Base-by-base conservation (phyloP, 495 filamentous ascomycete species). In the Baudoinia panamericana region DNA sequence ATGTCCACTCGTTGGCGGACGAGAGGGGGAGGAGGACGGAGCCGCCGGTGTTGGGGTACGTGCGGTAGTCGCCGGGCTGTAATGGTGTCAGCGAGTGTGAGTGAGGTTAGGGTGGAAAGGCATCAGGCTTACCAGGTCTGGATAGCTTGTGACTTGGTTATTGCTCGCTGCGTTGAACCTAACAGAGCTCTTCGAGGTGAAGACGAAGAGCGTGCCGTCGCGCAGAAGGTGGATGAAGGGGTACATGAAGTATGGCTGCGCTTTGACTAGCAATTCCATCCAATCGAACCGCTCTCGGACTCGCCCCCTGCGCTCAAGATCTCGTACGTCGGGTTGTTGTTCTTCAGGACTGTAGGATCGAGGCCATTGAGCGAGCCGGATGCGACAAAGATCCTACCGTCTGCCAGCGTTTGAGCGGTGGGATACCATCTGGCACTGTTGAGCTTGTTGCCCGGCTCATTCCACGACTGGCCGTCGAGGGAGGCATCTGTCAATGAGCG, bases 231-330 rank as follows among this genome's bases (percentile, higher is more conserved):
- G 72, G 26, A 78, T 56, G 54, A 78, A 74, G 2, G 74, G 74
- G 50, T 78, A 78, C 73, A 76, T 75, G 48, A 75, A 77, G 55
- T 77, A 76, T 4, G 74, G 74, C 50, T 78, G 67, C 37, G 71
- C 73, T 50, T 65, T 66, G 19, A 54, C 61, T 19, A 78, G 55
- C 30, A 78, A 69, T 1, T 61, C 57, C 58, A 78, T 58, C 1
- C 45, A 13, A 66, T 62, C 50, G 59, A 73, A 6, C 54, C 41
- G 22, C 69, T 70, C 21, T 48, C 39, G 5, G 59, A 56, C 5
- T 63, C 47, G 41, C 66, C 73, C 24, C 56, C 33, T 9, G 58
- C 11, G 30, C 62, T 63, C 12, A 78, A 52, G 19, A 75, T 68
- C 48, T 78, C 74, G 43, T 70, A 73, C 2, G 74, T 78, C 5